Evolutionary conservation across 192 early-diverging fungal species (phyloP), one percentile per base, ranked within the genome.

Genomic region (Rhizophagus clarus): DNA sequence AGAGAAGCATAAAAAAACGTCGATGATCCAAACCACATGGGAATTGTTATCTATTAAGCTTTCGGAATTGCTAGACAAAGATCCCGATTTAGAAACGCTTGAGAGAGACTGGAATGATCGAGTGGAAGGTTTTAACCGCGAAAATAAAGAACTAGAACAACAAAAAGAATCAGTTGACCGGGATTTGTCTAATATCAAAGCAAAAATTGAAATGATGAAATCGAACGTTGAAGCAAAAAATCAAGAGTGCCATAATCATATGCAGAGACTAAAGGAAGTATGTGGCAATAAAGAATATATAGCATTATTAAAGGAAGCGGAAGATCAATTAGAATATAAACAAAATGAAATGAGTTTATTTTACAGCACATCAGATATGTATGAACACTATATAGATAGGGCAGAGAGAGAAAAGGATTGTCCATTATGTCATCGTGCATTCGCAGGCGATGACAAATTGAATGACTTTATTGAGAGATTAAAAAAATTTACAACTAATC

Each of bases 351-450:
- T 45, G 24, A 81, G 83, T 22, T 81, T 82, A 56, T 83, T 80
- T 45, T 84, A 84, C 63, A 88, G 88, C 78, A 88, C 87, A 14
- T 74, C 83, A 49, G 80, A 84, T 3, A 88, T 95, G 84, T 96
- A 95, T 79, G 78, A 51, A 24, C 87, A 90, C 4, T 96, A 92
- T 66, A 82, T 94, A n/a, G 77, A 81, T 17, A 88, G 91, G 78
- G 88, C 90, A n/a, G 81, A 95, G 70, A 83, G 82, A 17, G 86
- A 85, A 51, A 88, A 93, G 45, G 82, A 87, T 31, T 98, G 97
- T 72, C 94, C 96, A 12, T 86, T 98, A 8, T 98, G 97, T 82
- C 83, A 83, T 20, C 91, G 95, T n/a, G 85, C 84, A 0, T 98
- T 97, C 84, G 83, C 82, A n/a, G 77, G 74, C 49, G 82, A 88